phyloP scores from a whole-genome alignment of 139 green algal genomes.

The Protoeuglena noctilucae region DNA sequence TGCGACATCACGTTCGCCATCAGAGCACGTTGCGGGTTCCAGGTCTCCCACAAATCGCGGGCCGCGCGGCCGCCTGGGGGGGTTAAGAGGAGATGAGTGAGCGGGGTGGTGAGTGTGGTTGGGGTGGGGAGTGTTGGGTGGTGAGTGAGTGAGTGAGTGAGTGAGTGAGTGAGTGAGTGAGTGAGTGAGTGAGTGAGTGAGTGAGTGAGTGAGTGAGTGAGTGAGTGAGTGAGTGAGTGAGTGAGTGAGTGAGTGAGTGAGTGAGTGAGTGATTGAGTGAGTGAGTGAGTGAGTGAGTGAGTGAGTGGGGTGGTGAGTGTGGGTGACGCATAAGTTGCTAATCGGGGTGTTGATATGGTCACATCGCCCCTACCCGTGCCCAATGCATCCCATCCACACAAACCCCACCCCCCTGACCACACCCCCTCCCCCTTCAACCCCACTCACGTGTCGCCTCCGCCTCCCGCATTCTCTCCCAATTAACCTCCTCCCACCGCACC shows the following conservation, averaged over 20 bases:
- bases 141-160: conserved; percentile 5
- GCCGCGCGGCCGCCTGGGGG: background rate
- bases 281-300: conserved; percentile 11
- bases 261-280: conserved; percentile 12
- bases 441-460: too few relatives aligned
- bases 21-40: conserved; percentile 34
- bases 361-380: too few relatives aligned
- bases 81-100: too few relatives aligned
- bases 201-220: conserved; percentile 12
- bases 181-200: conserved; percentile 10
- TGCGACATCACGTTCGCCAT: conserved; percentile 16
- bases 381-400: too few relatives aligned
- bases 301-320: conserved; percentile 6
- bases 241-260: conserved; percentile 11
- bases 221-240: conserved; percentile 10
- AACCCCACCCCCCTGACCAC: too few relatives aligned
- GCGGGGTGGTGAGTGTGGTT: conserved; percentile 5
- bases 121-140: conserved; percentile 5
- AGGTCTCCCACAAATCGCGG: conserved; percentile 22
- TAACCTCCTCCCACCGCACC: too few relatives aligned
- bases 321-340: too few relatives aligned
- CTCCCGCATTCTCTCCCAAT: too few relatives aligned
- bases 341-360: too few relatives aligned
- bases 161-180: conserved; percentile 6
- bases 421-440: too few relatives aligned